A percentile compares a stretch with the other conserved stretches of the same genome.
These are phyloP conservation scores for Phytophthora pistaciae DNA, from an alignment of 352 stramenopile genomes.

Conservation along the genomic window DNA sequence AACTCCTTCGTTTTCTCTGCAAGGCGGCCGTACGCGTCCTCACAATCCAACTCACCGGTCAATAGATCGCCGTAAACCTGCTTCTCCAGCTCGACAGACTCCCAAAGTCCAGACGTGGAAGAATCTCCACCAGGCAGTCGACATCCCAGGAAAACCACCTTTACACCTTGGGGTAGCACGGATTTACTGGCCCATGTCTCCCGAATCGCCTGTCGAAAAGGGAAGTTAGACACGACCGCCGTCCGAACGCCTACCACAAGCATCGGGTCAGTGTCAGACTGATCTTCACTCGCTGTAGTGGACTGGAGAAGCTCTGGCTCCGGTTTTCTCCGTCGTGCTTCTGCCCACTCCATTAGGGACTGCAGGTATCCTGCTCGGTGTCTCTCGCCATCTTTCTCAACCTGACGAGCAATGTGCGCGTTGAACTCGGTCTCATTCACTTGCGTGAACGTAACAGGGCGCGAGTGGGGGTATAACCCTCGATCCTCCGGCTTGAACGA, in stretches of 20 bases:
- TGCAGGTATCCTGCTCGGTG: not conserved
- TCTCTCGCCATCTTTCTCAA: not conserved
- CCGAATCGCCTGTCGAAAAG: conserved; percentile 37
- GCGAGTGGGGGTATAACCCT: not conserved
- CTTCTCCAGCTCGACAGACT: conserved; percentile 17
- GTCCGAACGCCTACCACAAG: conserved; percentile 58
- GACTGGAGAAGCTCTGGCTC: not conserved
- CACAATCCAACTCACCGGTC: conserved; percentile 50
- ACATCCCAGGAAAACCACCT: conserved; percentile 19
- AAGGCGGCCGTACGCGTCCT: conserved; percentile 53
- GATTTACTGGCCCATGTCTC: conserved; percentile 39
- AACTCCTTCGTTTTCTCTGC: conserved; percentile 64
- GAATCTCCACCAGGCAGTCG: not conserved
- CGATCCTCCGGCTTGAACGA: not conserved
- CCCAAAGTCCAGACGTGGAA: not conserved
- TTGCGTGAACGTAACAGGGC: not conserved
- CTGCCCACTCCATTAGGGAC: not conserved
- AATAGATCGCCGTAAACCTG: conserved; percentile 44
- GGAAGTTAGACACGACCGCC: conserved; percentile 31
- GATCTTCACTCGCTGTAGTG: not conserved
- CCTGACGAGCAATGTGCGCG: not conserved
- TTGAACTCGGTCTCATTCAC: not conserved
- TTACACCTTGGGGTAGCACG: conserved; percentile 7
- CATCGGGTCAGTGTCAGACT: not conserved
- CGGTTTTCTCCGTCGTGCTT: not conserved